phyloP scores from a whole-genome alignment of 192 early-diverging fungal genomes.

The Rhizophagus sp. region DNA sequence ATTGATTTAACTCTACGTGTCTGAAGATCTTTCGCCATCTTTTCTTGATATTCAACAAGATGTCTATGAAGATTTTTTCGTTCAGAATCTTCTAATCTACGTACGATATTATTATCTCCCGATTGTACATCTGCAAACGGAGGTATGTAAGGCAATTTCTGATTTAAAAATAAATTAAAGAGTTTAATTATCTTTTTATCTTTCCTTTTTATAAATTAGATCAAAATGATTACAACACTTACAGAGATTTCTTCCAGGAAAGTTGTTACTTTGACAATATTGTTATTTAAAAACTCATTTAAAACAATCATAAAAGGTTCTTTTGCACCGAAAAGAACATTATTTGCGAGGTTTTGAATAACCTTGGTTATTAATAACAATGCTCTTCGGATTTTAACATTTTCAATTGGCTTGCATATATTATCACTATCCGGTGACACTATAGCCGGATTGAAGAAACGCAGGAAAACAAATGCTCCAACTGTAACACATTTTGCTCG shows the following conservation, averaged over 20 bases:
- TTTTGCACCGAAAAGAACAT: slow-evolving; percentile 92
- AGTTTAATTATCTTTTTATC: neutral
- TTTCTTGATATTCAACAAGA: slow-evolving; percentile 68
- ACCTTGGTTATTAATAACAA: slow-evolving; percentile 91
- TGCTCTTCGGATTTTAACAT: slow-evolving; percentile 76
- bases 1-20: slow-evolving; percentile 47
- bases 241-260: slow-evolving; percentile 83
- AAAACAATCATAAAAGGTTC: slow-evolving; percentile 92
- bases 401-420: slow-evolving; percentile 59
- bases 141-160: neutral
- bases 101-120: slow-evolving; percentile 30
- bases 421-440: slow-evolving; percentile 87
- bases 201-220: neutral
- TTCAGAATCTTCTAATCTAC: slow-evolving; percentile 42
- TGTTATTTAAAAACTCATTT: slow-evolving; percentile 85
- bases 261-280: slow-evolving; percentile 74
- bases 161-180: neutral
- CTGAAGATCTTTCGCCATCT: slow-evolving; percentile 66
- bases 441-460: slow-evolving; percentile 95
- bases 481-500: slow-evolving; percentile 85
- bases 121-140: neutral
- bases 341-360: slow-evolving; percentile 95
- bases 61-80: slow-evolving; percentile 58
- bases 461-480: slow-evolving; percentile 93
- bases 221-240: slow-evolving; percentile 30